A percentile compares a stretch with the other conserved stretches of the same genome.
Evolutionary conservation across 176 grass and related monocot genomes (phyloP).

Genomic region (Triticum turgidum): DNA sequence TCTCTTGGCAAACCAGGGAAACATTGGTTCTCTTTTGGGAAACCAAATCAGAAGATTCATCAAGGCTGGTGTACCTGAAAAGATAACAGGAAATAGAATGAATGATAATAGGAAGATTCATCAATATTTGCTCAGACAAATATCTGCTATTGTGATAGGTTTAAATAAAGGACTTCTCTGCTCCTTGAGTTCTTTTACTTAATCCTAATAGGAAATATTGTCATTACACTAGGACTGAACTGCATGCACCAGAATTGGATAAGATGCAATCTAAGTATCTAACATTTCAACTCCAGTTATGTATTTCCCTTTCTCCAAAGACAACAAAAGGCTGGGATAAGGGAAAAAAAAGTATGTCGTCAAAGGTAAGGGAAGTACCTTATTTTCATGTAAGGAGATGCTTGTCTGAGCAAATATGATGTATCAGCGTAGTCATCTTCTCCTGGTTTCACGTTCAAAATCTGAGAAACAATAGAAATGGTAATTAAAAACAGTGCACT

Average conservation of each 20-base stretch:
- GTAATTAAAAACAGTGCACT: neutral
- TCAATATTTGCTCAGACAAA: neutral
- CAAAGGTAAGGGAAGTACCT: constrained; percentile 46
- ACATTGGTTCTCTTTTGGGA: constrained; percentile 56
- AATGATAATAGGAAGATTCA: neutral
- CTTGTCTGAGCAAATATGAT: constrained; percentile 93
- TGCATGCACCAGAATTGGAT: neutral
- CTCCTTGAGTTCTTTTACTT: neutral
- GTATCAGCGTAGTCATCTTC: constrained; percentile 87
- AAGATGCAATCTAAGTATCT: neutral
- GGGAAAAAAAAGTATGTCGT: no score
- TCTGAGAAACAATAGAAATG: constrained; percentile 38
- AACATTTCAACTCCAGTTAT: neutral
- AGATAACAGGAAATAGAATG: constrained; percentile 16
- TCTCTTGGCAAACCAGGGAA: constrained; percentile 50
- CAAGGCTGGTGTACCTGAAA: constrained; percentile 54
- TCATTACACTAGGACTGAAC: neutral
- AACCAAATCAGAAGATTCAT: constrained; percentile 40
- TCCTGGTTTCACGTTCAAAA: constrained; percentile 84
- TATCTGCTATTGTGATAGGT: neutral
- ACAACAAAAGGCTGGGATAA: neutral
- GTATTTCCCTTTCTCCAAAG: neutral
- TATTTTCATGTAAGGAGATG: constrained; percentile 99
- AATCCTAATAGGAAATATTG: neutral
- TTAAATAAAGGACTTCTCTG: neutral